Conservation (phyloP, 495 filamentous ascomycete genomes). For the Chaetomium fimeti region DNA sequence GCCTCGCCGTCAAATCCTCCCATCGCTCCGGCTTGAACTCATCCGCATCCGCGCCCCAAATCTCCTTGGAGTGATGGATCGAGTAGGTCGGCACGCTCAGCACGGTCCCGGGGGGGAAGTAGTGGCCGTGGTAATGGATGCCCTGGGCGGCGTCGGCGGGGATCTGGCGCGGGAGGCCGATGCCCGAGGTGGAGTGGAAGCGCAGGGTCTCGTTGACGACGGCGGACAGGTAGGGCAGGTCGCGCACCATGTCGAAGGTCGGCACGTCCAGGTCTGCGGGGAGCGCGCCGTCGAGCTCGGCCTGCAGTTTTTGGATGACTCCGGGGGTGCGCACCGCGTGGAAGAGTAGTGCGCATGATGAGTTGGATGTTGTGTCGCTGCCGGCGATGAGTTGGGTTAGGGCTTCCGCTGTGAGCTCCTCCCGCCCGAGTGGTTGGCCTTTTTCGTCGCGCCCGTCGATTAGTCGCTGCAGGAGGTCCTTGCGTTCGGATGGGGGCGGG, state of each 20-base stretch:
- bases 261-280: conserved; percentile 62
- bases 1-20: conserved; percentile 58
- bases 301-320: conserved; percentile 68
- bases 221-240: conserved; percentile 72
- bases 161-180: conserved; percentile 82
- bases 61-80: conserved; percentile 75
- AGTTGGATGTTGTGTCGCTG: conserved; percentile 87
- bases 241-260: conserved; percentile 66
- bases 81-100: conserved; percentile 84
- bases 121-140: conserved; percentile 51
- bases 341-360: conserved; percentile 81
- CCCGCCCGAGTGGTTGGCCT: conserved; percentile 67
- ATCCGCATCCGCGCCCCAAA: conserved; percentile 83
- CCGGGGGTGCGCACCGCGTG: conserved; percentile 68
- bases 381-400: conserved; percentile 89
- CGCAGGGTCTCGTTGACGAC: conserved; percentile 90
- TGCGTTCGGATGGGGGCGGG: conserved; percentile 60
- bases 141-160: conserved; percentile 58
- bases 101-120: conserved; percentile 72
- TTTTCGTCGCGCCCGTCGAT: conserved; percentile 85
- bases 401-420: conserved; percentile 85
- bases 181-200: conserved; percentile 82
- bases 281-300: conserved; percentile 68
- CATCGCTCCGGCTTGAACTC: conserved; percentile 78
- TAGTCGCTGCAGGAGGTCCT: conserved; percentile 76